Evolutionary conservation across 1,139 yeast genomes (phyloP).

Genomic region (Ogataea hybrid): DNA sequence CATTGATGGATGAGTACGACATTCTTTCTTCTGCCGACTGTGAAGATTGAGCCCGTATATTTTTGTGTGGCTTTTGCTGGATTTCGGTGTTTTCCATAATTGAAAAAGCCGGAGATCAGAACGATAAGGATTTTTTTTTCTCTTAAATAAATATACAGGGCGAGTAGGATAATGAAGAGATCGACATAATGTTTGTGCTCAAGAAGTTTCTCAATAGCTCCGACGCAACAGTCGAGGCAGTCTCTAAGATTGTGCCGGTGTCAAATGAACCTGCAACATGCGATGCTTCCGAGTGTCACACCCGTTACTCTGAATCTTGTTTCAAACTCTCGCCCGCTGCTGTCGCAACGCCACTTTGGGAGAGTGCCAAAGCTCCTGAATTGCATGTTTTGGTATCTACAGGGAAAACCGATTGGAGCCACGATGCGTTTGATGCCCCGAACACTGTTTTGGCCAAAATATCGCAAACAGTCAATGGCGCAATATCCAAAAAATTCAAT

Average conservation of each 20-base stretch:
- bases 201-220: constrained; percentile 4
- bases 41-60: constrained; percentile 7
- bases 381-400: constrained; percentile 79
- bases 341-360: constrained; percentile 51
- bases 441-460: constrained; percentile 54
- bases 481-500: constrained; percentile 3
- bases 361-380: constrained; percentile 65
- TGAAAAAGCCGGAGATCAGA: constrained; percentile 2
- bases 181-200: constrained; percentile 5
- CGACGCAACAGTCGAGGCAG: constrained; percentile 8
- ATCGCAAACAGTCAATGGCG: constrained; percentile 7
- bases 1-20: constrained; percentile 20
- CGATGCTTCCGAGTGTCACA: constrained; percentile 40
- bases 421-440: constrained; percentile 59
- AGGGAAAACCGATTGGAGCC: constrained; percentile 82
- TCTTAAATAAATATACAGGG: background rate
- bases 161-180: background rate
- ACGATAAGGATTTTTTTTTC: background rate
- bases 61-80: background rate
- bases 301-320: constrained; percentile 52
- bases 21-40: constrained; percentile 20
- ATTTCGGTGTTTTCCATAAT: constrained; percentile 8
- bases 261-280: constrained; percentile 48
- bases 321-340: constrained; percentile 51
- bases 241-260: constrained; percentile 26